Conservation (phyloP, 176 grass and related monocot genomes). For the sorghum (Sorghum bicolor) region Sorghum_bicolor_NCBIv3 NC_012875.2:47393001-47393500, state of each 20-base stretch:
- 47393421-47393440: slow-evolving; percentile 25
- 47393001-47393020: slow-evolving; percentile 55
- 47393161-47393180: slow-evolving; percentile 32
- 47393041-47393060: slow-evolving; percentile 47
- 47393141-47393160: slow-evolving; percentile 32
- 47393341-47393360: neutral
- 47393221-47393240: neutral
- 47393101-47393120: slow-evolving; percentile 51
- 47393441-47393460: slow-evolving; percentile 47
- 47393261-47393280: neutral
- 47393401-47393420: slow-evolving; percentile 21
- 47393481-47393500: slow-evolving; percentile 17
- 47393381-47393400: slow-evolving; percentile 7
- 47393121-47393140: slow-evolving; percentile 37
- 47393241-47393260: neutral
- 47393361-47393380: neutral
- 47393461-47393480: slow-evolving; percentile 42
- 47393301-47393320: slow-evolving; percentile 36
- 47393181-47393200: neutral
- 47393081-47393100: slow-evolving; percentile 44
- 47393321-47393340: neutral
- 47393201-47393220: slow-evolving; percentile 16
- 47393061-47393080: slow-evolving; percentile 39
- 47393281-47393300: neutral
- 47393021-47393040: slow-evolving; percentile 46